phyloP scores from a whole-genome alignment of 345 rosid species.

The Schrenkiella parvula region DNA sequence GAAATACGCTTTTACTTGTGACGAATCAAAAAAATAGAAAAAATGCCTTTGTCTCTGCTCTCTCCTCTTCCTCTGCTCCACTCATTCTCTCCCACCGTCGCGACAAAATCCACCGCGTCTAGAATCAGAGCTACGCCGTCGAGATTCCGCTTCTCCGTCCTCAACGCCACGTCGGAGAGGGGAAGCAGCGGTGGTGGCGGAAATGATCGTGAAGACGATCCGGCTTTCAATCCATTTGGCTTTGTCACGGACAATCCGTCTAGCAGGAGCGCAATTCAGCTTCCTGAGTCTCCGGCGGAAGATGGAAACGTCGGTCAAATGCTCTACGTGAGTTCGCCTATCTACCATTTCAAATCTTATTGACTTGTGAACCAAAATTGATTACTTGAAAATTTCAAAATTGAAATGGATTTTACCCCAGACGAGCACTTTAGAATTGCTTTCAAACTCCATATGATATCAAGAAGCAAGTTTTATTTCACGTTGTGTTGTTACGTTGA shows the following conservation, averaged over 20 bases:
- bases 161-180: constrained; percentile 34
- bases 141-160: not conserved
- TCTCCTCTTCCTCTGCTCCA: constrained; percentile 40
- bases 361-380: too few relatives aligned
- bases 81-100: constrained; percentile 29
- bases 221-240: constrained; percentile 71
- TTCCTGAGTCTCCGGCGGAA: constrained; percentile 74
- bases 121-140: constrained; percentile 9
- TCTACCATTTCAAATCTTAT: not conserved
- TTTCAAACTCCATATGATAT: not conserved
- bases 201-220: constrained; percentile 29
- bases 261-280: constrained; percentile 81
- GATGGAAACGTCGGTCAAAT: constrained; percentile 94
- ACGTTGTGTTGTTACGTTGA: not conserved
- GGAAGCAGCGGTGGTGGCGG: constrained; percentile 25
- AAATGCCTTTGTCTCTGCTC: constrained; percentile 42
- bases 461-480: not conserved
- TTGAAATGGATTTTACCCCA: not conserved
- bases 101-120: constrained; percentile 13
- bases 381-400: too few relatives aligned
- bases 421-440: not conserved
- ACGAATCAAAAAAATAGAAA: not conserved
- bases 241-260: constrained; percentile 88
- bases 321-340: constrained; percentile 51
- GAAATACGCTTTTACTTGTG: not conserved